Evolutionary conservation across 2,329 filamentous ascomycete genomes (phyloP), one percentile per base, ranked within the genome.

Genomic region (Zelopaecilomyces penicillatus): DNA sequence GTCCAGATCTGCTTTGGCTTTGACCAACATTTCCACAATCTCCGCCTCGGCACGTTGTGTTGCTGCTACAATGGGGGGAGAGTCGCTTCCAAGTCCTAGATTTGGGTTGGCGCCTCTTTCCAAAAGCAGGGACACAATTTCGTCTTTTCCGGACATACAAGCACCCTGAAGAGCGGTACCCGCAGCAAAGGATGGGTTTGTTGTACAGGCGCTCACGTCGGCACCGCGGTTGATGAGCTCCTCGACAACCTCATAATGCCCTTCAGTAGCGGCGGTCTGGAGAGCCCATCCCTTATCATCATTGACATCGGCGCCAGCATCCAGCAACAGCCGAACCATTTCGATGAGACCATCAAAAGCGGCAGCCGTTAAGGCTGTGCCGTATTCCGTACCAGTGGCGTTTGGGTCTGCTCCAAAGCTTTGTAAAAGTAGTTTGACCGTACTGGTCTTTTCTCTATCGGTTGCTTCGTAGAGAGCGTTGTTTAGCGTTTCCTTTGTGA

Each of bases 91-190:
- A 4, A 37, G n/a, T 5, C 66, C 65, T 1, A 61, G 50, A 43
- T 69, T 60, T 1, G 66, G 65, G 44, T 69, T 52, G 7, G 65
- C 67, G 6, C 47, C 45, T 27, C 63, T 55, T 11, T 66, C 57
- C 6, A 70, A 59, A 4, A 70, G 49, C 2, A 68, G 50, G 1
- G 54, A 48, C 9, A 67, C 66, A 7, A 69, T 64, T 3, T 66
- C 61, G 0, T 41, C 46, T 30, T 59, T 54, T 3, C 65, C 57
- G 1, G 56, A 56, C 37, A 67, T 63, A 33, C 60, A 62, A 0
- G 68, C 67, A 0, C 57, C 66, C 42, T 70, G 67, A 1, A 70
- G 52, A 1, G 67, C 66, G 4, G 65, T 69, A 4, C 63, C 60
- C 1, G 55, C 52, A 1, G 46, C 33, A 43, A 67, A 46, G 19